Percentiles rank a stretch among this genome's conserved stretches.
phyloP scores from a whole-genome alignment of 2,329 filamentous ascomycete genomes.

The Bipolaris zeicola region DNA sequence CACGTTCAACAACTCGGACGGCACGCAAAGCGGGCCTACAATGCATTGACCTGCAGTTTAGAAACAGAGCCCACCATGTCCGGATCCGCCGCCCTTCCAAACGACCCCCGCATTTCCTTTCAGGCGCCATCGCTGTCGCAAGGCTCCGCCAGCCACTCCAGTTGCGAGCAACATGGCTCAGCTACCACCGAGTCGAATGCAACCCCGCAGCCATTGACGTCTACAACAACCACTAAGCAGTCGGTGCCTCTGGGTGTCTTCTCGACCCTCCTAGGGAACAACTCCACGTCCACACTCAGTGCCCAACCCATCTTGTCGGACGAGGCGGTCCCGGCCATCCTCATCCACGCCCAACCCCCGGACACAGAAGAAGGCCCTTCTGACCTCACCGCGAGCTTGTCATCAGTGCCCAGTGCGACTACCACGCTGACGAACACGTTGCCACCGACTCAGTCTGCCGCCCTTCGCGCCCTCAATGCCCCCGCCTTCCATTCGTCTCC shows the following conservation, averaged over 20 bases:
- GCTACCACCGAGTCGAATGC: conserved; percentile 27
- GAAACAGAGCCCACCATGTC: conserved; percentile 41
- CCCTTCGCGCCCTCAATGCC: conserved; percentile 47
- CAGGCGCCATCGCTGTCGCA: conserved; percentile 29
- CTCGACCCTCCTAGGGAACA: conserved; percentile 40
- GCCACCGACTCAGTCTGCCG: conserved; percentile 45
- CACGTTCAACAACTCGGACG: conserved; percentile 41
- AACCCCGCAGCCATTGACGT: conserved; percentile 42
- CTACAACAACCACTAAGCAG: conserved; percentile 44
- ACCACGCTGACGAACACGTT: conserved; percentile 46
- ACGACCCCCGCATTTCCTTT: conserved; percentile 30
- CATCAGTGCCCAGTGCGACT: conserved; percentile 44
- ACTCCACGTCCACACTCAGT: conserved; percentile 25
- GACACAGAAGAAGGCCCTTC: conserved; percentile 35
- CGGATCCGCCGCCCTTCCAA: conserved; percentile 34
- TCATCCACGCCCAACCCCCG: conserved; percentile 38
- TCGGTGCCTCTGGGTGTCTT: conserved; percentile 41
- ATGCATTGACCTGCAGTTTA: conserved; percentile 49
- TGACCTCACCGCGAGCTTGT: conserved; percentile 41
- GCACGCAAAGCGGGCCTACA: conserved; percentile 44
- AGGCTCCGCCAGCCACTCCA: conserved; percentile 25
- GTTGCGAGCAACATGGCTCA: conserved; percentile 26
- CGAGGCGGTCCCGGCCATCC: conserved; percentile 30
- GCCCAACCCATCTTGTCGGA: conserved; percentile 19
- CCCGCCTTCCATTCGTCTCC: conserved; percentile 45